phyloP scores from a whole-genome alignment of 352 stramenopile genomes.

The Globisporangium heterothallicum region DNA sequence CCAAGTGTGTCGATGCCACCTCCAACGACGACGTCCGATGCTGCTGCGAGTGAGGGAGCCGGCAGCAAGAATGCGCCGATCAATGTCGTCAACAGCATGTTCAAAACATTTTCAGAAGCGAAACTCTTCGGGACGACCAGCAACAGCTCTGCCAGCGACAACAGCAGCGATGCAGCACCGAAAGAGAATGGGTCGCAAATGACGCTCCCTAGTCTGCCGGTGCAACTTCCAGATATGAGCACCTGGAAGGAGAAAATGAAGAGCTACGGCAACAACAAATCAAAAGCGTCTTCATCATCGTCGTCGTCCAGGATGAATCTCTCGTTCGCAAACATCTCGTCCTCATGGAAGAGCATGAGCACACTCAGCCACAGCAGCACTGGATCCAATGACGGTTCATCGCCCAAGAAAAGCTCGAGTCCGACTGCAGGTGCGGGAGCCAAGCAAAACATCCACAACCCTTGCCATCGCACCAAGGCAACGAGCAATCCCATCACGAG shows the following conservation, averaged over 20 bases:
- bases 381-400: not conserved
- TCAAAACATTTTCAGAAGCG: constrained; percentile 28
- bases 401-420: constrained; percentile 4
- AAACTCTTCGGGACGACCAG: constrained; percentile 17
- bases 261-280: constrained; percentile 21
- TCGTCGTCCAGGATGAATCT: constrained; percentile 28
- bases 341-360: constrained; percentile 42
- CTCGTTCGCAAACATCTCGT: constrained; percentile 35
- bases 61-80: constrained; percentile 6
- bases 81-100: constrained; percentile 27
- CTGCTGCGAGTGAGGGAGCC: not conserved
- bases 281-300: constrained; percentile 14
- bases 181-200: constrained; percentile 16
- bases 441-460: constrained; percentile 50
- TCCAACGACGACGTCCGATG: not conserved
- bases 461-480: constrained; percentile 18
- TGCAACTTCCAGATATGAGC: constrained; percentile 30
- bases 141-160: constrained; percentile 7
- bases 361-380: constrained; percentile 12
- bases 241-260: constrained; percentile 46
- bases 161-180: constrained; percentile 2
- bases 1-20: constrained; percentile 17
- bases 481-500: constrained; percentile 21
- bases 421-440: constrained; percentile 16
- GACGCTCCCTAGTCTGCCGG: constrained; percentile 16